Conservation (phyloP, 345 rosid species). For the Brassica incana region DNA sequence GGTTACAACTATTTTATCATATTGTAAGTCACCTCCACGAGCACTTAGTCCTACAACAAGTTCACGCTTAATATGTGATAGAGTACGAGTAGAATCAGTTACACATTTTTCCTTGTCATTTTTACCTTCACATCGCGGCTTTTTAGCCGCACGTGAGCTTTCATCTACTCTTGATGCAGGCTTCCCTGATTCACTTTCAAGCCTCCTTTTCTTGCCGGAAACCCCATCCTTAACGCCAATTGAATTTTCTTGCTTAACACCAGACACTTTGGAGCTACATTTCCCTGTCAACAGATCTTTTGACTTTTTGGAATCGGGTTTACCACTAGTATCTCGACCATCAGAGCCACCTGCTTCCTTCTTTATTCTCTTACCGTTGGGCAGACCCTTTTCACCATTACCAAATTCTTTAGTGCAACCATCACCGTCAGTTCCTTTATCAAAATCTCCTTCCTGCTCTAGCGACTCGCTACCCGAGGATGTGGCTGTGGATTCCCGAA, state of each 20-base stretch:
- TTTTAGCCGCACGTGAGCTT: constrained; percentile 54
- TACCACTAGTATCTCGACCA: constrained; percentile 31
- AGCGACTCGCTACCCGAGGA: constrained; percentile 37
- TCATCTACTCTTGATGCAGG: constrained; percentile 42
- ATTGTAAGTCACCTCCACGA: constrained; percentile 39
- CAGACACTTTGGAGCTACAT: constrained; percentile 39
- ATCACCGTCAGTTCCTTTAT: constrained; percentile 37
- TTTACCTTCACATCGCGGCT: constrained; percentile 45
- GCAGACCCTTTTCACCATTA: constrained; percentile 37
- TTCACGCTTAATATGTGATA: constrained; percentile 40
- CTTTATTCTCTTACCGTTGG: constrained; percentile 49
- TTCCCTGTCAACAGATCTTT: constrained; percentile 43
- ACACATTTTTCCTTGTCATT: constrained; percentile 38
- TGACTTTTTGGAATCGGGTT: constrained; percentile 40
- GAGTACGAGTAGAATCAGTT: constrained; percentile 31
- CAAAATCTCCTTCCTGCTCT: constrained; percentile 45
- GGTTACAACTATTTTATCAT: constrained; percentile 62
- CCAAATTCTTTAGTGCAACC: constrained; percentile 22
- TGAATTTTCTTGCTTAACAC: constrained; percentile 28
- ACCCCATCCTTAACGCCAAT: constrained; percentile 38
- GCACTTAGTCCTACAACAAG: constrained; percentile 51
- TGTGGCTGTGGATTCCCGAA: constrained; percentile 43
- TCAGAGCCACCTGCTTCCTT: constrained; percentile 41
- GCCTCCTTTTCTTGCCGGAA: constrained; percentile 44
- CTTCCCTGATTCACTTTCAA: constrained; percentile 51